Evolutionary conservation across 140 eudicot genomes (phyloP).

Genomic region (Erigeron philadelphicus): DNA sequence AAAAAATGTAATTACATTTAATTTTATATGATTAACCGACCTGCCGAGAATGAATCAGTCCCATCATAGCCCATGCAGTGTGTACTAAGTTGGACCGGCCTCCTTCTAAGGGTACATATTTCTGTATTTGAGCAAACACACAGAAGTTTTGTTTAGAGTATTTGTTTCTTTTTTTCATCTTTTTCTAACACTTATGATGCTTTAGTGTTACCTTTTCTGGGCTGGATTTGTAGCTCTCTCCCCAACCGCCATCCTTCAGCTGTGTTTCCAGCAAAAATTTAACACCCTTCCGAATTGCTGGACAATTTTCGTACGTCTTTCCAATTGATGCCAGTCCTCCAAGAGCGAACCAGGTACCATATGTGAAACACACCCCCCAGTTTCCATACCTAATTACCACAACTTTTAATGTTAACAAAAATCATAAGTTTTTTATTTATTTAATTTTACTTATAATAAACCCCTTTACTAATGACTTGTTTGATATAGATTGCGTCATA

Average conservation of each 20-base stretch:
- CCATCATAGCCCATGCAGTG: constrained; percentile 82
- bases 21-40: constrained; percentile 21
- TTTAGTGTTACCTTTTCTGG: constrained; percentile 51
- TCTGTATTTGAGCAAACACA: constrained; percentile 33
- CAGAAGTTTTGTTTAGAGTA: neutral
- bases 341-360: constrained; percentile 75
- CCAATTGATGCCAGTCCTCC: constrained; percentile 64
- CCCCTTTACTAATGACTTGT: neutral
- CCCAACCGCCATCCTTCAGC: constrained; percentile 75
- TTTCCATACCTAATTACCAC: constrained; percentile 55
- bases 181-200: neutral
- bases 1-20: neutral
- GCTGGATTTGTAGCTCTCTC: constrained; percentile 79
- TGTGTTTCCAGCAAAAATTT: constrained; percentile 51
- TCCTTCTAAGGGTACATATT: constrained; percentile 59
- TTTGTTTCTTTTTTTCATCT: neutral
- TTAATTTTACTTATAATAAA: neutral
- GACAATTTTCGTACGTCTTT: constrained; percentile 47
- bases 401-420: constrained; percentile 2
- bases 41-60: constrained; percentile 64
- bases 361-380: constrained; percentile 81
- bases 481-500: neutral
- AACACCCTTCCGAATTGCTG: constrained; percentile 49
- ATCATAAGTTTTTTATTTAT: neutral
- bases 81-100: constrained; percentile 66